Evolutionary conservation across 202 grass and related monocot genomes (phyloP), one percentile per base, ranked within the genome.

Genomic region (Carex sylvatica): DNA sequence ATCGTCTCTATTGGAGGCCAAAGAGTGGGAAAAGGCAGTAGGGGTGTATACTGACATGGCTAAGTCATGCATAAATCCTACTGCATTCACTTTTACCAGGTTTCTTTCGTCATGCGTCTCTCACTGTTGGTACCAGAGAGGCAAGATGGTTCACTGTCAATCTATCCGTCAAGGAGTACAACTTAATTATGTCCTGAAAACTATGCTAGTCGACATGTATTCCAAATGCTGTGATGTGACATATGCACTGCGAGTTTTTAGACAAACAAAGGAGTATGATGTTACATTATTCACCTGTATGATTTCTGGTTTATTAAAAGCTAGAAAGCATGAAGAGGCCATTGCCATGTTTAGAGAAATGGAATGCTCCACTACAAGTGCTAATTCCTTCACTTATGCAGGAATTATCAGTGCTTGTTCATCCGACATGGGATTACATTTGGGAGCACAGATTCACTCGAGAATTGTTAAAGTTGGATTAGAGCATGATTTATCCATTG

Each of bases 221-320:
- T 91, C 73, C 20, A 88, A 83, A 72, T 94, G 88, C 15, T 81
- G 83, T n/a, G 35, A 73, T 61, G 87, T 91, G 86, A 51, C 11
- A 26, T 81, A 26, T 23, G 90, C 90, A 0, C 55, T 82, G 4
- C 70, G 74, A 75, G 76, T 87, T 24, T 91, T 98, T 84, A 63
- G 65, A 19, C 86, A 84, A 30, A 94, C 86, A 55, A 58, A 77
- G 0, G 86, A 93, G 5, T 89, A 86, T 0, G 92, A 94, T 51
- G 95, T 93, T 61, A 84, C 86, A 83, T 84, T 98, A 54, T 95
- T 89, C 88, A 93, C 92, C 20, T 65, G 88, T 64, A 87, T 98
- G 77, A 86, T 93, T 69, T 40, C 85, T 10, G 87, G 85, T 49
- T 88, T 88, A 86, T 87, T 91, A 4, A 79, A 83, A 26, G 20